Evolutionary conservation across 345 rosid species (phyloP), one percentile per base, ranked within the genome.

Genomic region (Citrus glauca): DNA sequence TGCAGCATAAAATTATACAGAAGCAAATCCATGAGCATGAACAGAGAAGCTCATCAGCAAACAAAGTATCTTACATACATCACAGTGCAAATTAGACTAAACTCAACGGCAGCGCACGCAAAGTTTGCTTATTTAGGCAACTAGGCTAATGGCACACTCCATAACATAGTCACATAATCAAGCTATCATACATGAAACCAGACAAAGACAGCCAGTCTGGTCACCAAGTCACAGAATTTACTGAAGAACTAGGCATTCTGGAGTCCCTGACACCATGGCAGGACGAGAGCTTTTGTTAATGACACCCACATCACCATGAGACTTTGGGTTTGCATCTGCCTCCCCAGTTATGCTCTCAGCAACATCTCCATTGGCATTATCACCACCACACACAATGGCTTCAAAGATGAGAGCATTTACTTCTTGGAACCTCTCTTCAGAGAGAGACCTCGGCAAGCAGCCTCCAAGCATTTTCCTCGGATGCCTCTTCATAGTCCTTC

Each of bases 401-500:
- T 91, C 92, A 27, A 87, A 87, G 74, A 96, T 86, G 17, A 92
- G 87, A 32, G 84, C 81, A n/a, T 55, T 88, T 82, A 96, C 97
- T 86, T 96, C 98, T 30, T 75, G 84, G 78, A 91, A 94, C 78
- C 99, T 88, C 81, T 89, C 97, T 66, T 88, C 95, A 5, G 97
- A 94, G 53, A 94, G 89, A 79, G 99, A 96, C 98, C 86, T 90
- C 91, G 0, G 97, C 95, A 0, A 94, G 97, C 27, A 94, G 94
- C 79, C 92, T 88, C 94, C 95, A 89, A n/a, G 99, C 99, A 32
- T 94, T 92, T 78, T 83, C 97, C 73, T 94, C 98, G 0, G 97
- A 82, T 67, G 99, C 99, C 81, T 85, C 97, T 66, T 94, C 32
- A 30, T 30, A 30, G 32, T 30, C 32, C 32, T 30, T 30, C 32